Conservation (phyloP, 305 asterid genomes). For the Fraxinus floribunda region DNA sequence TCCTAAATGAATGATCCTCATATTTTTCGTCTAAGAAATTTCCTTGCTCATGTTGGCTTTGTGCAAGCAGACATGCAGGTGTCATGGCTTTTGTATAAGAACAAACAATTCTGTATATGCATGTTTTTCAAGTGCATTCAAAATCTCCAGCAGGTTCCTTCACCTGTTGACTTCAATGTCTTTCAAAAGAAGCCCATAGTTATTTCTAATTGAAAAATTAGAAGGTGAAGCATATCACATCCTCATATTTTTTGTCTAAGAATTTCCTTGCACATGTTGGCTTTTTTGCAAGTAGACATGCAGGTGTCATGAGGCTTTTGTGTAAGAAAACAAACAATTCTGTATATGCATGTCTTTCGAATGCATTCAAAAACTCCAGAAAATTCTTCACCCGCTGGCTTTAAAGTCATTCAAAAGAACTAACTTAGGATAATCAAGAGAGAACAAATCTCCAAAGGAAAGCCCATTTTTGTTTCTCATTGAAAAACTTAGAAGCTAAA, state of each 20-base stretch:
- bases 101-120: neutral
- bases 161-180: too few relatives aligned
- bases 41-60: neutral
- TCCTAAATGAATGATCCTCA: neutral
- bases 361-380: neutral
- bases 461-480: too few relatives aligned
- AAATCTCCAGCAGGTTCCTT: neutral
- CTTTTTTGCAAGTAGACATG: neutral
- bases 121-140: neutral
- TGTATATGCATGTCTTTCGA: neutral
- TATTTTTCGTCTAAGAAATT: neutral
- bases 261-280: neutral
- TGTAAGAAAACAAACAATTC: neutral
- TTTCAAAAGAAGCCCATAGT: conserved; percentile 7
- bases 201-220: neutral
- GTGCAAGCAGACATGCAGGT: neutral
- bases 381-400: neutral
- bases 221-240: neutral
- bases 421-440: too few relatives aligned
- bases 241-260: too few relatives aligned
- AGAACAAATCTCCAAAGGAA: too few relatives aligned
- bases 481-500: too few relatives aligned
- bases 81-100: too few relatives aligned
- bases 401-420: too few relatives aligned
- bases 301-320: neutral